Evolutionary conservation across 371 early-diverging fungal species (phyloP), one percentile per base, ranked within the genome.

Genomic region (Encephalitozoon hellem): DNA sequence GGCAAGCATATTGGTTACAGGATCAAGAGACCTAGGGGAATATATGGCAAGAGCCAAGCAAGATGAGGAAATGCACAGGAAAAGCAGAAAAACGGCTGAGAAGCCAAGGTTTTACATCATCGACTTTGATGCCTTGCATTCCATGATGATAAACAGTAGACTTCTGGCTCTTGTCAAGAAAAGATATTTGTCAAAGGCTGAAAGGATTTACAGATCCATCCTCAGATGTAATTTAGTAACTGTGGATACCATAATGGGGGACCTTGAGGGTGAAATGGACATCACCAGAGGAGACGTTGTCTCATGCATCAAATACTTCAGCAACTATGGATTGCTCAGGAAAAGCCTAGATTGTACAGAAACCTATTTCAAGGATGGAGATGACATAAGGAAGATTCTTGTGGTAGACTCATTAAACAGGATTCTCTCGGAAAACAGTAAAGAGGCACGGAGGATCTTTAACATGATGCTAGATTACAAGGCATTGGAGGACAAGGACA

Each of bases 261-360:
- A 54, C 41, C 52, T 79, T 25, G 68, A 79, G 15, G 32, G 6
- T 34, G 55, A 66, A 64, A 75, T 42, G 34, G 45, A 38, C 41
- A 74, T 65, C 21, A 69, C n/a, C 9, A 59, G 45, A 43, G 25
- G 21, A 34, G 75, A 79, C 38, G 67, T 79, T 28, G 65, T 39
- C 39, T 74, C 74, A 51, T 75, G 70, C 55, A n/a, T 79, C 12
- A 74, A 76, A 41, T 79, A 79, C 66, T 63, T 79, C 11, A 12
- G 18, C 9, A 69, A 65, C 34, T 9, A 12, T 39, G 54, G 66
- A 9, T 5, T 78, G 9, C 11, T 78, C 15, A 70, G 39, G 45
- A 68, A 69, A 30, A 74, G 66, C 38, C 2, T 59, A 9, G 74
- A 73, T 26, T 26, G 49, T 18, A 23, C 42, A 2, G 55, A 43